These are phyloP conservation scores for Incumbomyces delicatus DNA, from an alignment of 2,329 filamentous ascomycete species.

Conservation along the genomic window DNA sequence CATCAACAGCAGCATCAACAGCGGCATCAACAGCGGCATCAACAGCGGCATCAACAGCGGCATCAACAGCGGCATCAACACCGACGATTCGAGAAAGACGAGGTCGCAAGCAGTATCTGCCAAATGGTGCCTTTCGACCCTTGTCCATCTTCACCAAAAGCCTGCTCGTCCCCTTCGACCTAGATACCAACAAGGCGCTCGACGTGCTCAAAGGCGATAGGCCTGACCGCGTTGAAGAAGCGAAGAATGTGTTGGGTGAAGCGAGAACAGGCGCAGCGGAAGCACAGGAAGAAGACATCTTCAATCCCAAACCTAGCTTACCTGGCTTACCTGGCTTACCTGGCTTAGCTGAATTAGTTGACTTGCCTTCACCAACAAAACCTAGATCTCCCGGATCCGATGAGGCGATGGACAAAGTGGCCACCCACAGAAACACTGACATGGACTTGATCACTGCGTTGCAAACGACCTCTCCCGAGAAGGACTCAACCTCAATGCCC, in stretches of 20 bases:
- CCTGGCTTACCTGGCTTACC: neutral
- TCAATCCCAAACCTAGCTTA: neutral
- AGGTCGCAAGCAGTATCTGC: constrained; percentile 1
- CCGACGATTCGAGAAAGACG: constrained; percentile 6
- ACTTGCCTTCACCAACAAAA: neutral
- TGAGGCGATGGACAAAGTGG: neutral
- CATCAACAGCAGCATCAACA: neutral
- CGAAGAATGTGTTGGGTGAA: neutral
- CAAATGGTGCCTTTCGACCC: constrained; percentile 9
- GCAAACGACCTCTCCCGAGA: constrained; percentile 4
- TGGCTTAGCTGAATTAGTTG: neutral
- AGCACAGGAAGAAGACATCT: neutral
- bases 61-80: neutral
- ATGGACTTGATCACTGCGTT: constrained; percentile 7
- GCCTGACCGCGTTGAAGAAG: constrained; percentile 3
- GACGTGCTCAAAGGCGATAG: constrained; percentile 10
- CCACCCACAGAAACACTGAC: neutral
- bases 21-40: neutral
- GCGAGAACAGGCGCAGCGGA: neutral
- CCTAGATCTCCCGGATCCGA: no score
- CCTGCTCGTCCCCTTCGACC: constrained; percentile 13
- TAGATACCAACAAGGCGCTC: constrained; percentile 12
- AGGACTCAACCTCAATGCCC: neutral
- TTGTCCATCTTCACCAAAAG: constrained; percentile 14
- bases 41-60: neutral